Evolutionary conservation across 768 basidiomycete genomes (phyloP).

Genomic region (Suillus subalutaceus): DNA sequence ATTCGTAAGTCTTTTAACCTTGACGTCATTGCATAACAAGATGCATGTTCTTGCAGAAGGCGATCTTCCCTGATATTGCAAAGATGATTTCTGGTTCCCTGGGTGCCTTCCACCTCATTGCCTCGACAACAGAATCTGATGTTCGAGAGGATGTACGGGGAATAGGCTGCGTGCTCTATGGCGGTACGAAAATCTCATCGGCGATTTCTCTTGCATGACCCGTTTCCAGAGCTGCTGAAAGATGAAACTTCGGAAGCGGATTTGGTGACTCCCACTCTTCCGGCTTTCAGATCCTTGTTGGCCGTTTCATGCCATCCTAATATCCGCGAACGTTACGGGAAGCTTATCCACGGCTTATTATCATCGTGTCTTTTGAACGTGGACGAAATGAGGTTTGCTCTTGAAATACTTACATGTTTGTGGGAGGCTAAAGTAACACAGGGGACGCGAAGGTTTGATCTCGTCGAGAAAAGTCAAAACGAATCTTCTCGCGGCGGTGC

Average conservation of each 20-base stretch:
- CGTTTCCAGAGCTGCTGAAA: constrained; percentile 68
- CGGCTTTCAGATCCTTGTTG: constrained; percentile 76
- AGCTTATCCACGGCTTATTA: constrained; percentile 76
- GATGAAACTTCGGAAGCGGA: constrained; percentile 84
- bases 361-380: constrained; percentile 84
- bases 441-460: constrained; percentile 77
- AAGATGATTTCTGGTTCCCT: constrained; percentile 68
- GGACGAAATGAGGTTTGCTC: constrained; percentile 85
- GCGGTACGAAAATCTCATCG: constrained; percentile 46
- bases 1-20: constrained; percentile 44
- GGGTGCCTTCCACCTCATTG: constrained; percentile 60
- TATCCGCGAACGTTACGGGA: constrained; percentile 55
- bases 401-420: background rate
- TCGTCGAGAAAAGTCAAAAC: constrained; percentile 86
- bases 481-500: constrained; percentile 84
- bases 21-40: constrained; percentile 9
- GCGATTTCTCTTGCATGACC: constrained; percentile 14
- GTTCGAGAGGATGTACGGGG: constrained; percentile 78
- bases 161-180: constrained; percentile 78
- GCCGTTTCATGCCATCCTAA: constrained; percentile 47
- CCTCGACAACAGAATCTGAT: constrained; percentile 52
- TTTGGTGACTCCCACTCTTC: constrained; percentile 78
- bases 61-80: constrained; percentile 56
- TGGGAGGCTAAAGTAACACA: constrained; percentile 33
- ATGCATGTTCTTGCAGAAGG: constrained; percentile 43